Base-by-base conservation (phyloP, 108 stramenopile genomes). In the Fistulifera solaris region DNA sequence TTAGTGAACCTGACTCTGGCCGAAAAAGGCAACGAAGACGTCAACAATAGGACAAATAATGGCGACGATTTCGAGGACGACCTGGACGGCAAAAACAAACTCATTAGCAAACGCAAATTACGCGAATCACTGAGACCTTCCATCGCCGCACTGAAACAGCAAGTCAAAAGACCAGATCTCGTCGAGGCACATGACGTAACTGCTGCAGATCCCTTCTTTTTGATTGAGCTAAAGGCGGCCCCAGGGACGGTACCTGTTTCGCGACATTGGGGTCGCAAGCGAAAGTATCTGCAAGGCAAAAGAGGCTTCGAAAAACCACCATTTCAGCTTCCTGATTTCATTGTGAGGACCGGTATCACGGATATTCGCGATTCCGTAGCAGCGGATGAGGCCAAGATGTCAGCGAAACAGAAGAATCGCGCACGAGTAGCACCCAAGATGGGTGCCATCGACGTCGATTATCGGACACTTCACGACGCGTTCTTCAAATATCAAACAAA, bases 101-200 rank as follows among this genome's bases (percentile, higher is more conserved):
- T 27, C 28, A 52, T 94, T 16, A 83, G 83, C 56, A 93, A 96
- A 63, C 85, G 88, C 23, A 86, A 96, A 61, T 71, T 81, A 44
- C 90, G 94, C 40, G 73, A 86, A 62, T 53, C 92, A 54, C 50
- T 63, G 14, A 87, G 97, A 18, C 85, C 97, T 6, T 67, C 94
- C n/a, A 85, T 99, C 6, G 96, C 99, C 11, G 89, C 93, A 66
- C 73, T 98, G 13, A 99, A 99, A 65, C 87, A 93, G 48, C 81
- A 79, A 17, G 91, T 92, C 0, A 47, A 68, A 8, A 67, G 79
- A 48, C 83, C 95, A 7, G 93, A 95, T 52, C 70, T 98, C 19
- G 97, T 99, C 17, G 99, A 99, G 64, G 93, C 96, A 16, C 97
- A 98, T 65, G 99, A 99, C 66, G 73, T 95, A 44, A 97, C 96